Conservation (phyloP, 2,329 filamentous ascomycete species). For the Scedosporium minutisporum region DNA sequence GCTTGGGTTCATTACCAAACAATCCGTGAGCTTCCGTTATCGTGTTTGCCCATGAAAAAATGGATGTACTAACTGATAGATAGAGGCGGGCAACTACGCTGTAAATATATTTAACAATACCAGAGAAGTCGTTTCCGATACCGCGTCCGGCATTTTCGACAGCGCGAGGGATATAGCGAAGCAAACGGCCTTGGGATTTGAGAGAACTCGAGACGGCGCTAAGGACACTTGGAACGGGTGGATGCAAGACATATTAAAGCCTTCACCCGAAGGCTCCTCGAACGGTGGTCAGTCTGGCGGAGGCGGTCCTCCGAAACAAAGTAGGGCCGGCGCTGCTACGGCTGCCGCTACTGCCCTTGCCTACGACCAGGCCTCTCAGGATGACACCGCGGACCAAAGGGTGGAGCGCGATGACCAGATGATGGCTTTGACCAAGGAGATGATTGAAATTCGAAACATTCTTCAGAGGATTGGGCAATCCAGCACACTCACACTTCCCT, state of each 20-base stretch:
- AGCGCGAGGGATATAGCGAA: slow-evolving; percentile 65
- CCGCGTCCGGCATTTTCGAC: slow-evolving; percentile 61
- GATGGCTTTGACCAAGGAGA: slow-evolving; percentile 98
- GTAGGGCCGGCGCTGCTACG: slow-evolving; percentile 52
- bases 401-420: slow-evolving; percentile 77
- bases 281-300: slow-evolving; percentile 29
- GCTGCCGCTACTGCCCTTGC: slow-evolving; percentile 54
- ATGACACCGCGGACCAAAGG: slow-evolving; percentile 45
- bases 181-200: slow-evolving; percentile 73
- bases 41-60: neutral
- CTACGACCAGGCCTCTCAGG: slow-evolving; percentile 48
- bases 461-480: slow-evolving; percentile 89
- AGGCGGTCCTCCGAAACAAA: slow-evolving; percentile 41
- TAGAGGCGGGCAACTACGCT: slow-evolving; percentile 39
- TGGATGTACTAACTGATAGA: neutral
- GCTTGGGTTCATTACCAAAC: slow-evolving; percentile 97
- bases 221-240: slow-evolving; percentile 43
- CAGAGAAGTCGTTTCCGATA: slow-evolving; percentile 58
- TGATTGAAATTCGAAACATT: slow-evolving; percentile 96
- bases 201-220: slow-evolving; percentile 43
- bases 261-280: slow-evolving; percentile 25
- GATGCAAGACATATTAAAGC: slow-evolving; percentile 1
- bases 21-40: slow-evolving; percentile 48
- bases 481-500: slow-evolving; percentile 76
- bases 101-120: slow-evolving; percentile 64